A percentile compares a stretch with the other conserved stretches of the same genome.
These are phyloP conservation scores for Metschnikowia lachancei DNA, from an alignment of 805 yeast genomes.

Conservation along the genomic window DNA sequence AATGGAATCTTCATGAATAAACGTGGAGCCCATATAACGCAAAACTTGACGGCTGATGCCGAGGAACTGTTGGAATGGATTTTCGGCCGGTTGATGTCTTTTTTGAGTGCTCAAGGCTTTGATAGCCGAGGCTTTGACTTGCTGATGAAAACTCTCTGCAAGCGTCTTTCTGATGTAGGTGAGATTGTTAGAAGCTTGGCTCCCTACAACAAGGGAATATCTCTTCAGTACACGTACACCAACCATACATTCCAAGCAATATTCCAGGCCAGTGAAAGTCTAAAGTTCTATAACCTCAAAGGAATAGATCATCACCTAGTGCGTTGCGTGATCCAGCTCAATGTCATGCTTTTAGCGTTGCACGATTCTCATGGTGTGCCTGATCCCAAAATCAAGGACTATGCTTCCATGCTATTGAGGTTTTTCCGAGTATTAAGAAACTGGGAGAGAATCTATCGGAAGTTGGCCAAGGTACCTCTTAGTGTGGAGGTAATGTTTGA, in stretches of 20 bases:
- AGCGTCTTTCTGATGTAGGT: too few relatives aligned
- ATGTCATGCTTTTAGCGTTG: slow-evolving; percentile 1
- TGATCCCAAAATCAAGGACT: neutral
- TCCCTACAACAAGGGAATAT: too few relatives aligned
- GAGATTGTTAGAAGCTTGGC: too few relatives aligned
- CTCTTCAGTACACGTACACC: neutral
- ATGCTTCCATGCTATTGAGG: neutral
- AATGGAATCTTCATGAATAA: too few relatives aligned
- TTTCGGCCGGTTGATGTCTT: too few relatives aligned
- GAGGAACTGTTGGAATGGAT: too few relatives aligned
- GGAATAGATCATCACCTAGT: neutral
- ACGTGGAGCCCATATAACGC: too few relatives aligned
- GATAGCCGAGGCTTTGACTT: too few relatives aligned
- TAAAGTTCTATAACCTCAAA: neutral
- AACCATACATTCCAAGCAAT: neutral
- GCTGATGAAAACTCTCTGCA: too few relatives aligned
- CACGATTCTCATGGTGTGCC: slow-evolving; percentile 1
- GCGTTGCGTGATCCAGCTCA: neutral
- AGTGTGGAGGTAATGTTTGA: neutral
- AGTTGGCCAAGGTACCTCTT: neutral
- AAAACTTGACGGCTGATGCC: too few relatives aligned
- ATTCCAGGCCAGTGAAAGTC: neutral
- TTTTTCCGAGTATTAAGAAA: neutral
- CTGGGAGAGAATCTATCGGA: neutral
- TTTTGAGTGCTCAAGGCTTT: too few relatives aligned